Base-by-base conservation (phyloP, 2,329 filamentous ascomycete genomes). In the Aspergillus spinulosporus region DNA sequence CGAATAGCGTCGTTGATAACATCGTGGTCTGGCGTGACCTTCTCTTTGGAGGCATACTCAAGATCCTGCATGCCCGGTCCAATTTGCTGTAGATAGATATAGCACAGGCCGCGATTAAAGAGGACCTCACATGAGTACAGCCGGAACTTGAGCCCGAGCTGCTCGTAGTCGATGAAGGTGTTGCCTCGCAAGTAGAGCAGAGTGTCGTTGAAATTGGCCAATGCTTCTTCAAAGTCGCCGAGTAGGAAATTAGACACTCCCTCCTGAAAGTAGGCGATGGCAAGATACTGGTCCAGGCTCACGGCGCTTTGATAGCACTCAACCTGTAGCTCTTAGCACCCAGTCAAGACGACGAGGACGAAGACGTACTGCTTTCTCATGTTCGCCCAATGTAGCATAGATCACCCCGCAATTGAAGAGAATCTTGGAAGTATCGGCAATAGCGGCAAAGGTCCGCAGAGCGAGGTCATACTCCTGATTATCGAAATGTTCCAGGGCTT, bases 191-290 rank as follows among this genome's bases (percentile, higher is more conserved):
- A 83, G 74, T 97, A 97, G 42, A 97, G 80, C 40, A 99, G 81
- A 0, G 94, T 97, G 71, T 99, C 94, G 78, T 99, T 99, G 82
- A 99, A 99, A 77, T 97, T 97, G 64, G 92, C 92, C 59, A 97
- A 81, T 14, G 94, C 94, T 74, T 97, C 94, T 73, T 97, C 92
- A 66, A 97, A 97, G 72, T 99, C 94, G 58, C 93, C 93, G 54
- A 97, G 85, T 49, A 99, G 80, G 74, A 99, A 99, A 73, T 97
- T 99, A 54, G 94, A 97, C 14, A 99, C 94, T 43, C 94, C 94
- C 75, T 97, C 91, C 71, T 99, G 94, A 74, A 99, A 99, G 74
- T 97, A 97, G 58, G 94, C 93, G 57, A 99, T 92, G 56, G 94
- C 94, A 45, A 99, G 88, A 71, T 97, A 99, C 71, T 94, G 89